phyloP scores from a whole-genome alignment of 1,139 yeast genomes.

The Scheffersomyces parashehatae region DNA sequence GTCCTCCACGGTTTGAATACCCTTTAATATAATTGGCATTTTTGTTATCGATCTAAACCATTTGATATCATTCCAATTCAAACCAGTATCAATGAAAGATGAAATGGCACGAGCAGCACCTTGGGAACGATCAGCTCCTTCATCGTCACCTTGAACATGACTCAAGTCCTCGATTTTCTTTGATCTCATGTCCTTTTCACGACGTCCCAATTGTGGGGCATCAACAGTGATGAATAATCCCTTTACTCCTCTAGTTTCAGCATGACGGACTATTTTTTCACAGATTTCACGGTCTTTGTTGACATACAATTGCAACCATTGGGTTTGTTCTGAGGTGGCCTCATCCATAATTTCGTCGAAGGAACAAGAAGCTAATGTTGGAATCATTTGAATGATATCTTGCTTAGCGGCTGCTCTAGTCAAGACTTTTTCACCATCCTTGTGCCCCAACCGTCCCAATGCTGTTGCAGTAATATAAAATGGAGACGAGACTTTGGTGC shows the following conservation, averaged over 20 bases:
- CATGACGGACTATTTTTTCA: slow-evolving; percentile 60
- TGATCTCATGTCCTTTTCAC: slow-evolving; percentile 67
- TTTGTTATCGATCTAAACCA: slow-evolving; percentile 59
- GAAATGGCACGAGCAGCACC: slow-evolving; percentile 86
- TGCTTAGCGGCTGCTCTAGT: slow-evolving; percentile 72
- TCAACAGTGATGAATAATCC: slow-evolving; percentile 88
- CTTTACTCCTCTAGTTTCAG: slow-evolving; percentile 72
- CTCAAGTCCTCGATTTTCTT: slow-evolving; percentile 42
- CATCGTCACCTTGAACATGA: slow-evolving; percentile 62
- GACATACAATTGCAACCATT: slow-evolving; percentile 92
- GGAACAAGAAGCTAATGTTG: slow-evolving; percentile 75
- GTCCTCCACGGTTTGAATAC: slow-evolving; percentile 71
- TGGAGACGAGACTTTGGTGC: slow-evolving; percentile 48
- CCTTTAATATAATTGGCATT: slow-evolving; percentile 70
- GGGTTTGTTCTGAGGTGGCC: slow-evolving; percentile 55
- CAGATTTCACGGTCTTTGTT: slow-evolving; percentile 67
- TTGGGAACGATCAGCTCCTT: slow-evolving; percentile 62
- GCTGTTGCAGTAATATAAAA: slow-evolving; percentile 83
- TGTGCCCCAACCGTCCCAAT: slow-evolving; percentile 74
- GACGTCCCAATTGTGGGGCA: slow-evolving; percentile 92
- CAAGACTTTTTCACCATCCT: slow-evolving; percentile 75
- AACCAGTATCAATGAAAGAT: slow-evolving; percentile 79
- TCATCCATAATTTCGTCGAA: slow-evolving; percentile 68
- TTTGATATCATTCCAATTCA: slow-evolving; percentile 60
- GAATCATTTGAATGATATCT: slow-evolving; percentile 76